phyloP scores from a whole-genome alignment of 176 grass and related monocot genomes.

The Juncus inflexus region DNA sequence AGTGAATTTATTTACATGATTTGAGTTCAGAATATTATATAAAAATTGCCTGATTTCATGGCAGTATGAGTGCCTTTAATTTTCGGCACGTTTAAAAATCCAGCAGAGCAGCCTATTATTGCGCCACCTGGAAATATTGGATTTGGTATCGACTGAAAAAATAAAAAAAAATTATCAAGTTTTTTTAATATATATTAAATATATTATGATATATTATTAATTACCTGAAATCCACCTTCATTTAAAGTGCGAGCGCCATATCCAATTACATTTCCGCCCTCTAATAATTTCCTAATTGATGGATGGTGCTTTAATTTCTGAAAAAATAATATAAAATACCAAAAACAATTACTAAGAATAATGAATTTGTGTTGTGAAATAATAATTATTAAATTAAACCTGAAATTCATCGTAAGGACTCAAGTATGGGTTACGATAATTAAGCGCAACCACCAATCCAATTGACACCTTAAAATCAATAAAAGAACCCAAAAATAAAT shows the following conservation, averaged over 20 bases:
- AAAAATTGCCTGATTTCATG: constrained; percentile 94
- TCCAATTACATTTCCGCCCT: constrained; percentile 75
- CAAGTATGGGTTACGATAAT: constrained; percentile 89
- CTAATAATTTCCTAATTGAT: constrained; percentile 59
- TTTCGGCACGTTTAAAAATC: constrained; percentile 94
- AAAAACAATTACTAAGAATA: too few relatives aligned
- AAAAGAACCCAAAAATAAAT: constrained; percentile 6
- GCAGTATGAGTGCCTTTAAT: constrained; percentile 98
- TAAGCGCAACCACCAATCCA: constrained; percentile 81
- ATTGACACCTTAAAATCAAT: constrained; percentile 59
- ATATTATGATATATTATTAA: constrained; percentile 5
- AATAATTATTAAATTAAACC: constrained; percentile 31
- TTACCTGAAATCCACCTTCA: constrained; percentile 96
- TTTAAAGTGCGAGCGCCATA: constrained; percentile 96
- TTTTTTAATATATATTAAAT: constrained; percentile 13
- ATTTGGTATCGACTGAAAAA: constrained; percentile 93
- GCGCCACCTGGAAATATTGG: constrained; percentile 88
- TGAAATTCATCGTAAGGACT: constrained; percentile 95
- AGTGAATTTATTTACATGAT: background rate
- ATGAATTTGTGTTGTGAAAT: too few relatives aligned
- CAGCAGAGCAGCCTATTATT: constrained; percentile 95
- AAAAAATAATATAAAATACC: constrained; percentile 21
- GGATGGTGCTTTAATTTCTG: constrained; percentile 95
- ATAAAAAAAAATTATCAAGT: too few relatives aligned
- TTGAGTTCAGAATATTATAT: too few relatives aligned